Evolutionary conservation across 768 basidiomycete genomes (phyloP), one percentile per base, ranked within the genome.

Genomic region (Psilocybe subaeruginosa): DNA sequence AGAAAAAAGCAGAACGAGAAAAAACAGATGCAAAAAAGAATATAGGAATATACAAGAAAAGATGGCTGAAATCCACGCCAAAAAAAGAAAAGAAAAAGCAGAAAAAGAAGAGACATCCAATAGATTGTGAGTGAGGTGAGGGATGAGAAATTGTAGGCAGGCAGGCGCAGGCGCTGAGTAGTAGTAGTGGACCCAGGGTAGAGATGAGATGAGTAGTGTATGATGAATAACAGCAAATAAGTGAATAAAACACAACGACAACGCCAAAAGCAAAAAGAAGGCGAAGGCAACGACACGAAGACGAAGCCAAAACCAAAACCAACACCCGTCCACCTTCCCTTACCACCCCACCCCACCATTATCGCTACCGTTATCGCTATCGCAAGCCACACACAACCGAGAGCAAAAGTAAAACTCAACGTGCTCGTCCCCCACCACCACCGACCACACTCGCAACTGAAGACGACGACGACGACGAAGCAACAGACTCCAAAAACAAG

Each of bases 401-500:
- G 60, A 2, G 66, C 66, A 60, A 64, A 23, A 23, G 23, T 23
- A 23, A 23, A 69, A 55, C 64, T 67, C 61, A 67, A 51, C 27
- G 66, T 69, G 37, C 68, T 69, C 47, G 64, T 65, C 46, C 62
- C 23, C 23, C 23, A 23, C 23, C 59, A 54, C 59, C 48, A 33
- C 60, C 58, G 1, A 59, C 53, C 17, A 55, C 45, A 16, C 48
- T 49, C 33, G 47, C 30, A 19, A 51, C 12, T 8, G 60, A 45
- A 27, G 55, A 49, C 30, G 49, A 52, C 58, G 54, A 33, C 30
- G 54, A 37, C 2, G 49, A 37, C 23, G 45, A 50, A 54, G 43
- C 30, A 3, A 14, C 31, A 37, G 31, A 29, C 30, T n/a, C 50
- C n/a, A 27, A 23, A 23, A 33, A 33, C 53, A 41, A 35, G 33